These are phyloP conservation scores for Forsythia viridissima DNA, from an alignment of 257 asterid genomes.

Conservation along the genomic window DNA sequence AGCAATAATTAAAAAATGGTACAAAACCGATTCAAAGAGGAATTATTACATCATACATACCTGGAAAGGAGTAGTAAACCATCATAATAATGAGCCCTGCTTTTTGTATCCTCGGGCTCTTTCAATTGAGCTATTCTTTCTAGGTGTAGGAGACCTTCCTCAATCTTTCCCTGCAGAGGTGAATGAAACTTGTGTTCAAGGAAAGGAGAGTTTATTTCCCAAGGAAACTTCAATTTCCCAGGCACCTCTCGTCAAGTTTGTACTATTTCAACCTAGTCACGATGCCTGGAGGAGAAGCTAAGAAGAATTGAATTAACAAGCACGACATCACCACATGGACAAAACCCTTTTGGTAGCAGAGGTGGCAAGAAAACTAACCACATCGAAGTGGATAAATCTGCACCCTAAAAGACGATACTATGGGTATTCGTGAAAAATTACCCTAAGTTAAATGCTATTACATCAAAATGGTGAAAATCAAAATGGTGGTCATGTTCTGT, in stretches of 20 bases:
- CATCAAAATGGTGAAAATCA: neutral
- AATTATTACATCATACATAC: conserved; percentile 35
- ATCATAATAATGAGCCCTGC: conserved; percentile 80
- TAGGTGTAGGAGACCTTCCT: conserved; percentile 71
- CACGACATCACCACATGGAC: neutral
- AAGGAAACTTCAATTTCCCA: neutral
- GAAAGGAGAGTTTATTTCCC: neutral
- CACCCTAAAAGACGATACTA: neutral
- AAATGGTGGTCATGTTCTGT: neutral
- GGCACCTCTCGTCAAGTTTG: neutral
- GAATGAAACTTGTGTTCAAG: conserved; percentile 5
- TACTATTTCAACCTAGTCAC: neutral
- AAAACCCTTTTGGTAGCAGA: neutral
- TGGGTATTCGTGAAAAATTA: neutral
- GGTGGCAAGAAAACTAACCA: neutral
- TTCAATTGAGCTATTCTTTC: conserved; percentile 67
- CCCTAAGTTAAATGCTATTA: neutral
- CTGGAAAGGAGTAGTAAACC: conserved; percentile 69
- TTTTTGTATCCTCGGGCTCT: conserved; percentile 71
- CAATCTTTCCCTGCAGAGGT: conserved; percentile 59
- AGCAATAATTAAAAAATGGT: neutral
- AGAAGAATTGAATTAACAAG: conserved; percentile 7
- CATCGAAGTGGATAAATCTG: neutral
- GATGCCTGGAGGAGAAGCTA: conserved; percentile 22
- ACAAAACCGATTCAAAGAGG: neutral